A percentile compares a stretch with the other conserved stretches of the same genome.
These are phyloP conservation scores for Calonectria pteridis DNA, from an alignment of 2,329 filamentous ascomycete genomes.

Conservation along the genomic window DNA sequence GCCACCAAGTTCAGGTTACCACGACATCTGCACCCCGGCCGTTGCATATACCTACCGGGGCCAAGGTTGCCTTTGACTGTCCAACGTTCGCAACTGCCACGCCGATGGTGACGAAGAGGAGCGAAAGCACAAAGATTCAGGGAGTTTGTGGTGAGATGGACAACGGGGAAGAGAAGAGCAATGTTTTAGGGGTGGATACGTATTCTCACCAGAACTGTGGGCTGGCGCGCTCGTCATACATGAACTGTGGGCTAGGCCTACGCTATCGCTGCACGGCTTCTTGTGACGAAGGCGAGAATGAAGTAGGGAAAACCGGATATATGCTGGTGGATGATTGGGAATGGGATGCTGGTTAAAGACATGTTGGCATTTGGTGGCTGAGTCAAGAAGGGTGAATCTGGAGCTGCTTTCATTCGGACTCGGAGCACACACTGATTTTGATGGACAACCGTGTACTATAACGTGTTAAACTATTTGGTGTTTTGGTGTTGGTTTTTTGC, in stretches of 20 bases:
- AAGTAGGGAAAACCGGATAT: background rate
- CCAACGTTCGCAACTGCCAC: background rate
- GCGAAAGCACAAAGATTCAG: background rate
- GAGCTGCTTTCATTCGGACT: background rate
- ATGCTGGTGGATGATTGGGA: conserved; percentile 8
- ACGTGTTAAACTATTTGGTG: background rate
- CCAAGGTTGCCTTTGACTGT: conserved; percentile 21
- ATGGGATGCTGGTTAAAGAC: conserved; percentile 7
- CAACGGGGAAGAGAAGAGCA: background rate
- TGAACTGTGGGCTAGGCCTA: conserved; percentile 5
- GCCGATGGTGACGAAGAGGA: background rate
- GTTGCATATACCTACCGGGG: conserved; percentile 11
- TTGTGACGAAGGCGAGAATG: background rate
- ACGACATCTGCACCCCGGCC: conserved; percentile 15
- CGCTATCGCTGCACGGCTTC: conserved; percentile 14
- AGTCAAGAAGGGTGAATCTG: background rate
- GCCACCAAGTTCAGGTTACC: conserved; percentile 1
- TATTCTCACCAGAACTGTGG: conserved; percentile 11
- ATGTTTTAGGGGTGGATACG: background rate
- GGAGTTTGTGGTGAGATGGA: background rate
- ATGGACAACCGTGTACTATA: background rate
- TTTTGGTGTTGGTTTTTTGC: background rate
- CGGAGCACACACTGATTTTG: background rate
- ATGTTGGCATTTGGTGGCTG: background rate
- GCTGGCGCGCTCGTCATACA: background rate